phyloP scores from a whole-genome alignment of 768 basidiomycete species.

The Floccularia luteovirens region DNA sequence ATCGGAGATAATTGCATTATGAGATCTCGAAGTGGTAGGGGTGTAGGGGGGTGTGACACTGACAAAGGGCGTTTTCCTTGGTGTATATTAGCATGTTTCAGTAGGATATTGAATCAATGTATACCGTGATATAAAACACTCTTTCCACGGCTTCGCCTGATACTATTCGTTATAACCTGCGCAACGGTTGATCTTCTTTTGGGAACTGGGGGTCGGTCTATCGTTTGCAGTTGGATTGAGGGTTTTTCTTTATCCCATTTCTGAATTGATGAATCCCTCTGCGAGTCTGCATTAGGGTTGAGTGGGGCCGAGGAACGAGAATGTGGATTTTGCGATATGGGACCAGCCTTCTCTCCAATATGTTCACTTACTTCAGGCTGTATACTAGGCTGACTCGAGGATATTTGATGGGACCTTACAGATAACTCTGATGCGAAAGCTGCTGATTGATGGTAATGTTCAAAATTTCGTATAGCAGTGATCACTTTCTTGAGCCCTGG shows the following conservation, averaged over 20 bases:
- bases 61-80: constrained; percentile 2
- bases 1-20: constrained; percentile 48
- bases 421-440: no score
- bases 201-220: neutral
- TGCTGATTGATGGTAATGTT: no score
- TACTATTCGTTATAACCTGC: neutral
- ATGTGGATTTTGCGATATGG: no score
- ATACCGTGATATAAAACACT: constrained; percentile 6
- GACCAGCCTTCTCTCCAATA: no score
- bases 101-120: neutral
- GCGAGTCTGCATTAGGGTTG: no score
- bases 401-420: no score
- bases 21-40: constrained; percentile 36
- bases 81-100: neutral
- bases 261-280: no score
- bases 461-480: constrained; percentile 38
- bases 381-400: no score
- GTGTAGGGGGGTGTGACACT: constrained; percentile 13
- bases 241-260: no score
- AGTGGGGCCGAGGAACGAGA: no score
- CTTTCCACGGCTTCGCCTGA: constrained; percentile 2
- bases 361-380: no score
- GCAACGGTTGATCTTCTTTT: constrained; percentile 2
- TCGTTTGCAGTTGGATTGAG: no score
- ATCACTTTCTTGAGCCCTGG: constrained; percentile 64